Conservation (phyloP, 1,284 basidiomycete species). For the Microbotryum silenes-acaulis region DNA sequence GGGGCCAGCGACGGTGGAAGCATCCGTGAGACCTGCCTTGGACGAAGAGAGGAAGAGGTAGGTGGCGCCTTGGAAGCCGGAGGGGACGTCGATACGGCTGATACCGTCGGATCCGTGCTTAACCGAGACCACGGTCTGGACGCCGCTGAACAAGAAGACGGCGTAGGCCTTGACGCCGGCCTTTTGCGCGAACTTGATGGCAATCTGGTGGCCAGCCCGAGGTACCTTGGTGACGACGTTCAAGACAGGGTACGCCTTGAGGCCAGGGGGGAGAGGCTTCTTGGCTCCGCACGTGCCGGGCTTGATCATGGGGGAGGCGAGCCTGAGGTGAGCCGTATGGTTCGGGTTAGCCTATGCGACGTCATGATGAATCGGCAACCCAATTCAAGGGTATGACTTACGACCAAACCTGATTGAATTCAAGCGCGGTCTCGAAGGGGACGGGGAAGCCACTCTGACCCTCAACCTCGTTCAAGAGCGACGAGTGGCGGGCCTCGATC, state of each 20-base stretch:
- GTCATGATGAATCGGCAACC: background rate
- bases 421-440: conserved; percentile 31
- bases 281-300: background rate
- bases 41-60: conserved; percentile 40
- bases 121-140: conserved; percentile 22
- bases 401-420: conserved; percentile 34
- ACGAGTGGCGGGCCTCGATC: conserved; percentile 47
- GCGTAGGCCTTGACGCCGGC: conserved; percentile 38
- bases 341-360: background rate
- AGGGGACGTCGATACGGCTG: conserved; percentile 30
- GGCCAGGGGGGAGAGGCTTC: conserved; percentile 23
- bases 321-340: background rate
- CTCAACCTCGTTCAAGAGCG: conserved; percentile 41
- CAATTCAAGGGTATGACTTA: background rate
- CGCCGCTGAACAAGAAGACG: conserved; percentile 44
- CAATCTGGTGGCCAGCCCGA: conserved; percentile 31
- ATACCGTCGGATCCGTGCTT: conserved; percentile 32
- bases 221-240: conserved; percentile 32
- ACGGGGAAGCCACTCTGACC: conserved; percentile 18
- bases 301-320: background rate
- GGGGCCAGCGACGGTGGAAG: conserved; percentile 47
- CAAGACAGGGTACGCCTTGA: conserved; percentile 45
- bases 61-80: conserved; percentile 30
- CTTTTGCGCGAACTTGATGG: conserved; percentile 39
- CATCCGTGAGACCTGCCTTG: conserved; percentile 39